These are phyloP conservation scores for Nadsonia commutata DNA, from an alignment of 1,139 yeast species.

Conservation along the genomic window DNA sequence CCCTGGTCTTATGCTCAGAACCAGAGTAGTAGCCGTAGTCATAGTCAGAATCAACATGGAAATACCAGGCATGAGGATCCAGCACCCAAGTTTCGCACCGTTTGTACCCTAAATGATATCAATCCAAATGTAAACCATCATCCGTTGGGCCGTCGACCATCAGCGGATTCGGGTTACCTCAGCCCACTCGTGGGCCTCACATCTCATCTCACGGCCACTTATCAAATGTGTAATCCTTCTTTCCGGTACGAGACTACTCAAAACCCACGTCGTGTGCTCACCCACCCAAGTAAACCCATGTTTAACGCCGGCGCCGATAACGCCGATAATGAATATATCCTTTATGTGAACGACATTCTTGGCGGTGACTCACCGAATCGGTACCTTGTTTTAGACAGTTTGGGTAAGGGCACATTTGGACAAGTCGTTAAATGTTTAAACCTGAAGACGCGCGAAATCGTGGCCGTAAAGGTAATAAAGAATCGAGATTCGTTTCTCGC, in stretches of 20 bases:
- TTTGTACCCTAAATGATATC: conserved; percentile 38
- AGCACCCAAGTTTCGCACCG: conserved; percentile 31
- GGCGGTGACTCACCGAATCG: conserved; percentile 78
- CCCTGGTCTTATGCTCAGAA: not conserved
- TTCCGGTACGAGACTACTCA: conserved; percentile 74
- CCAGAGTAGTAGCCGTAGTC: no score
- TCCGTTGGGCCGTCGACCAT: conserved; percentile 71
- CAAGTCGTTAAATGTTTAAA: conserved; percentile 97
- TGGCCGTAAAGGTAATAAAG: conserved; percentile 90
- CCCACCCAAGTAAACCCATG: conserved; percentile 81
- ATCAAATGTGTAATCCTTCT: conserved; percentile 72
- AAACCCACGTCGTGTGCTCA: conserved; percentile 81
- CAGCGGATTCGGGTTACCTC: conserved; percentile 60
- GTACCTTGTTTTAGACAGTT: conserved; percentile 73
- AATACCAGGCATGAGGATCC: no score
- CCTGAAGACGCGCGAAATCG: conserved; percentile 70
- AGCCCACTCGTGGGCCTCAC: conserved; percentile 85
- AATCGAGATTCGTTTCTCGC: conserved; percentile 84
- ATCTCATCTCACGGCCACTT: conserved; percentile 62
- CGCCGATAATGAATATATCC: conserved; percentile 75
- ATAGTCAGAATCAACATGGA: no score
- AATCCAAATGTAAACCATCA: conserved; percentile 46
- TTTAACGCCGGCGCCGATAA: conserved; percentile 79
- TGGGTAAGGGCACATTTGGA: conserved; percentile 97
- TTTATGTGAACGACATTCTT: conserved; percentile 84